Percentiles rank a stretch among this genome's conserved stretches.
Evolutionary conservation across 345 rosid species (phyloP).

Genomic region (Dimocarpus longan): DNA sequence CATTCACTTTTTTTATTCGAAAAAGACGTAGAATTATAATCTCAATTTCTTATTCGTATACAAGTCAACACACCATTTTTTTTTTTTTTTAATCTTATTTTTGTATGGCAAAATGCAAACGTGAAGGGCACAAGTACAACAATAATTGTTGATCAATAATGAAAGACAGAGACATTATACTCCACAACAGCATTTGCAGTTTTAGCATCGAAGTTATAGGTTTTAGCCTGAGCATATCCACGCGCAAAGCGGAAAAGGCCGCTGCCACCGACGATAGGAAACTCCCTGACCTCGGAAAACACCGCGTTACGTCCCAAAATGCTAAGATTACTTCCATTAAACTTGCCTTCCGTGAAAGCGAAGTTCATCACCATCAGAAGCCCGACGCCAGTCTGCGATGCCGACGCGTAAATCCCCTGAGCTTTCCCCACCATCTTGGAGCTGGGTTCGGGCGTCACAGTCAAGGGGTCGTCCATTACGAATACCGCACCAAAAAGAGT

Average conservation of each 20-base stretch:
- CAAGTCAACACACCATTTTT: too few species aligned
- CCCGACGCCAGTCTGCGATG: slow-evolving; percentile 33
- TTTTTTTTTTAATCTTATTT: too few species aligned
- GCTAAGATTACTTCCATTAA: slow-evolving; percentile 54
- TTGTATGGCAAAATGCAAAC: too few species aligned
- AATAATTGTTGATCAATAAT: slow-evolving; percentile 29
- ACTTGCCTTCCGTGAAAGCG: slow-evolving; percentile 55
- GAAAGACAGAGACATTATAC: slow-evolving; percentile 43
- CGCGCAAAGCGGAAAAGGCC: slow-evolving; percentile 57
- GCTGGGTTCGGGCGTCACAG: slow-evolving; percentile 39
- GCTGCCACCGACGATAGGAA: slow-evolving; percentile 62
- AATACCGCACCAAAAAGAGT: slow-evolving; percentile 40
- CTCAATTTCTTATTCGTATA: too few species aligned
- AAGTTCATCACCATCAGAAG: slow-evolving; percentile 52
- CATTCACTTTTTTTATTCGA: too few species aligned
- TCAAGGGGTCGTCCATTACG: slow-evolving; percentile 55
- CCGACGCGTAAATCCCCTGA: slow-evolving; percentile 46
- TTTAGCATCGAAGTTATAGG: slow-evolving; percentile 19
- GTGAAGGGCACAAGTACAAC: too few species aligned
- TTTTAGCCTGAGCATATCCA: slow-evolving; percentile 54
- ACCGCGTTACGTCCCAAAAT: slow-evolving; percentile 49
- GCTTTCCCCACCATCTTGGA: slow-evolving; percentile 57
- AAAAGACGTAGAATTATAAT: too few species aligned
- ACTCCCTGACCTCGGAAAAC: slow-evolving; percentile 43
- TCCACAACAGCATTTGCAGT: slow-evolving; percentile 42